phyloP scores from a whole-genome alignment of 805 yeast species.

The Hanseniaspora mollemarum region DNA sequence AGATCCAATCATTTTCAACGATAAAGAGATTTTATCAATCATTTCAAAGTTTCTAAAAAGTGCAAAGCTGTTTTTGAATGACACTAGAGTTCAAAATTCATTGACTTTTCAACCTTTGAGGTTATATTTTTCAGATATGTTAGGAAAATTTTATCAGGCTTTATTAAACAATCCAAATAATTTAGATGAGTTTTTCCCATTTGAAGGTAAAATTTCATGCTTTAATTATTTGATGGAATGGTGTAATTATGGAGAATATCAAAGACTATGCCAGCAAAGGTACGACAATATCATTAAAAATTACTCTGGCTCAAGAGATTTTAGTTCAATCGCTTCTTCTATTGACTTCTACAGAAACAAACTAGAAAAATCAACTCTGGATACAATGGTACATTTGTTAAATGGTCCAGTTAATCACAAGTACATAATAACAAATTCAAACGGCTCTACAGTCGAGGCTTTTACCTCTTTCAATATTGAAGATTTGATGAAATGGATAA shows the following conservation, averaged over 20 bases:
- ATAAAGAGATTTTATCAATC: slow-evolving; percentile 57
- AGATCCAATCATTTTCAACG: slow-evolving; percentile 42
- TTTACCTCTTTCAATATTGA: slow-evolving; percentile 51
- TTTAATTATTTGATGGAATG: slow-evolving; percentile 79
- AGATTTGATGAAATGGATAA: slow-evolving; percentile 69
- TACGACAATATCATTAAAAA: slow-evolving; percentile 46
- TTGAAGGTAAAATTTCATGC: slow-evolving; percentile 72
- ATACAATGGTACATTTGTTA: slow-evolving; percentile 75
- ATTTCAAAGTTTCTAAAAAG: slow-evolving; percentile 51
- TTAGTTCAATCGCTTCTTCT: slow-evolving; percentile 51
- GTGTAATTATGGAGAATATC: slow-evolving; percentile 79
- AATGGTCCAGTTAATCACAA: slow-evolving; percentile 54
- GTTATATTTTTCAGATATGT: slow-evolving; percentile 69
- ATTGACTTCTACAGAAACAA: slow-evolving; percentile 68
- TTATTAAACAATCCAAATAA: slow-evolving; percentile 35
- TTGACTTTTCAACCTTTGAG: slow-evolving; percentile 67
- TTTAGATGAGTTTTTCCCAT: slow-evolving; percentile 52
- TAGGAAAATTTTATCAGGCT: slow-evolving; percentile 63
- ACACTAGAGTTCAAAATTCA: slow-evolving; percentile 47
- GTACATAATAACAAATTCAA: slow-evolving; percentile 34
- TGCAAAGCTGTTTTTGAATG: slow-evolving; percentile 48
- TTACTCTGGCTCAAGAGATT: slow-evolving; percentile 30
- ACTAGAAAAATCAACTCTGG: slow-evolving; percentile 57
- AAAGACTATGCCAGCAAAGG: slow-evolving; percentile 50
- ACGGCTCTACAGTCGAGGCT: slow-evolving; percentile 33